Evolutionary conservation across 1,284 basidiomycete genomes (phyloP), one percentile per base, ranked within the genome.

Genomic region (Rhodotorula sp.): DNA sequence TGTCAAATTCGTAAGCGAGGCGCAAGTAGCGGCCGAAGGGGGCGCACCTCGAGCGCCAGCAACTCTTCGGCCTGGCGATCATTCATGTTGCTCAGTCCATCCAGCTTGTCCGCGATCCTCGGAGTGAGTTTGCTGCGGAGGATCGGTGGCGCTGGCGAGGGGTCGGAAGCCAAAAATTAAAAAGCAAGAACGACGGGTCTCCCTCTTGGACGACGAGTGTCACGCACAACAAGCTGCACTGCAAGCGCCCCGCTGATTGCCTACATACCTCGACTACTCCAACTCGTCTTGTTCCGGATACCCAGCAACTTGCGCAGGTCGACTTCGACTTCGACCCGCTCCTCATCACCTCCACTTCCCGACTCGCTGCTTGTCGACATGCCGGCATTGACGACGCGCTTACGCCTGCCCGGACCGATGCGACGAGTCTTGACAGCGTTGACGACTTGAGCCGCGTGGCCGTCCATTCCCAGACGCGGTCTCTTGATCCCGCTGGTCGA

Each of bases 21-120:
- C 2, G 37, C 37, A 12, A 42, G 37, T 42, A 12, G 37, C 37
- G 37, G 37, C 37, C 1, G 37, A 42, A 0, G 2, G 37, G 10
- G 18, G 46, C 69, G 29, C 46, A 73, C 76, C 64, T 73, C 59
- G 12, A 77, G 53, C 6, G 76, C 76, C 18, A 74, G 42, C 3
- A 74, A 65, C 66, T 77, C 76, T 53, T 77, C 74, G 29, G 62
- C 33, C 51, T 75, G 71, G 26, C 68, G 57, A n/a, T 74, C 74
- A 57, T 69, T 72, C 64, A 74, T 74, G 26, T 12, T 5, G 6
- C 2, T 4, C 22, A 3, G 8, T 18, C 24, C 24, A 37, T 20
- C 4, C 18, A 37, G n/a, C n/a, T 6, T 15, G 18, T 4, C 33
- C 18, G 14, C 10, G 3, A 42, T 42, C 10, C 37, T 42, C 10